phyloP scores from a whole-genome alignment of 768 basidiomycete species.

The Roridomyces roridus region DNA sequence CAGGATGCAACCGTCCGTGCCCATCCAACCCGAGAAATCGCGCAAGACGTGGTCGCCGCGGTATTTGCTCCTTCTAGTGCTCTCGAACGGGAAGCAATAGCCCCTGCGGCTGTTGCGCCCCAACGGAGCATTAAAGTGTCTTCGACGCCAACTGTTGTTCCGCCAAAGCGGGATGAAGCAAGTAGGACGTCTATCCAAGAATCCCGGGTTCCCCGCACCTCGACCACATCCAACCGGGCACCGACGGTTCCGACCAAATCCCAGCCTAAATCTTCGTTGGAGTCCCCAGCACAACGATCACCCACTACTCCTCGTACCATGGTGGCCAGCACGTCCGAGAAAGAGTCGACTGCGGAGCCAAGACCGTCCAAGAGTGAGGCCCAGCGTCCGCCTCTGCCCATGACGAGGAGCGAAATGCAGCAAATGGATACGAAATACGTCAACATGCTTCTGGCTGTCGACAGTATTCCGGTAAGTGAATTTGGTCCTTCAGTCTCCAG shows the following conservation, averaged over 20 bases:
- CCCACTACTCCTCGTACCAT: not conserved
- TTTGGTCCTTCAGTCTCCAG: not conserved
- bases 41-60: not conserved
- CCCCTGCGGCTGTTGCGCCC: not conserved
- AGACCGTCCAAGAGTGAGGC: not conserved
- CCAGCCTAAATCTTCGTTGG: not conserved
- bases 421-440: slow-evolving; percentile 58
- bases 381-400: slow-evolving; percentile 7
- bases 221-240: not conserved
- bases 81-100: not conserved
- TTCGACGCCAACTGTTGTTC: slow-evolving; percentile 13
- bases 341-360: not conserved
- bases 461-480: slow-evolving; percentile 54
- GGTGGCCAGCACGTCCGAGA: not conserved
- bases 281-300: not conserved
- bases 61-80: not conserved
- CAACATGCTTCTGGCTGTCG: slow-evolving; percentile 66
- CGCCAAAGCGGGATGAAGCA: not conserved
- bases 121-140: slow-evolving; percentile 11
- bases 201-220: not conserved
- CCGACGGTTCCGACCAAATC: too few relatives aligned
- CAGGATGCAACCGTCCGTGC: too few relatives aligned
- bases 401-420: slow-evolving; percentile 33
- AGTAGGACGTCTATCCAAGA: not conserved
- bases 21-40: slow-evolving; percentile 1